These are phyloP conservation scores for Diaporthe capsici DNA, from an alignment of 2,329 filamentous ascomycete species.

Conservation along the genomic window DNA sequence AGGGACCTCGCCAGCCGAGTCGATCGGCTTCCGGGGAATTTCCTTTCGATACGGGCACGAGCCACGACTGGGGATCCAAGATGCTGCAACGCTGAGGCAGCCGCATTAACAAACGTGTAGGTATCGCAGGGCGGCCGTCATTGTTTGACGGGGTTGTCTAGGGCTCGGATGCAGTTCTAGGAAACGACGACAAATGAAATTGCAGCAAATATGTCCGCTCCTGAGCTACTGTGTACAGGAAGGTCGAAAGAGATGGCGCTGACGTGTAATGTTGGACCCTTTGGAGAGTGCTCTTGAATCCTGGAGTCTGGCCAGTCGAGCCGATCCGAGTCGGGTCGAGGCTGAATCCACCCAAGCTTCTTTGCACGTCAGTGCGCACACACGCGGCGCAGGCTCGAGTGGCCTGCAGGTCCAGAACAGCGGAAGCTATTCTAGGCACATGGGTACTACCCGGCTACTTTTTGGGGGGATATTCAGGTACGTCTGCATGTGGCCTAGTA, in stretches of 20 bases:
- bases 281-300: constrained; percentile 4
- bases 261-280: constrained; percentile 35
- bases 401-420: constrained; percentile 23
- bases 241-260: constrained; percentile 35
- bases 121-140: constrained; percentile 31
- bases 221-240: constrained; percentile 10
- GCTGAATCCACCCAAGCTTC: constrained; percentile 32
- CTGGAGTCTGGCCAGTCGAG: constrained; percentile 29
- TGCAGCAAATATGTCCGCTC: constrained; percentile 8
- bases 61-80: constrained; percentile 31
- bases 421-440: constrained; percentile 15
- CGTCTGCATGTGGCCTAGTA: not conserved
- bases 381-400: not conserved
- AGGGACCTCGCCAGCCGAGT: not conserved
- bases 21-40: constrained; percentile 1
- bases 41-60: constrained; percentile 17
- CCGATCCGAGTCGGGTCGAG: constrained; percentile 27
- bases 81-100: constrained; percentile 37
- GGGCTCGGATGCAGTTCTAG: not conserved
- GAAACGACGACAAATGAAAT: not conserved
- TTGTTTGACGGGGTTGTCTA: constrained; percentile 28
- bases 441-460: constrained; percentile 11
- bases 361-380: constrained; percentile 30
- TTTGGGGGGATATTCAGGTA: not conserved
- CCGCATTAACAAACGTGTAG: constrained; percentile 37